phyloP scores from a whole-genome alignment of 768 basidiomycete species.

The Lentinula detonsa region DNA sequence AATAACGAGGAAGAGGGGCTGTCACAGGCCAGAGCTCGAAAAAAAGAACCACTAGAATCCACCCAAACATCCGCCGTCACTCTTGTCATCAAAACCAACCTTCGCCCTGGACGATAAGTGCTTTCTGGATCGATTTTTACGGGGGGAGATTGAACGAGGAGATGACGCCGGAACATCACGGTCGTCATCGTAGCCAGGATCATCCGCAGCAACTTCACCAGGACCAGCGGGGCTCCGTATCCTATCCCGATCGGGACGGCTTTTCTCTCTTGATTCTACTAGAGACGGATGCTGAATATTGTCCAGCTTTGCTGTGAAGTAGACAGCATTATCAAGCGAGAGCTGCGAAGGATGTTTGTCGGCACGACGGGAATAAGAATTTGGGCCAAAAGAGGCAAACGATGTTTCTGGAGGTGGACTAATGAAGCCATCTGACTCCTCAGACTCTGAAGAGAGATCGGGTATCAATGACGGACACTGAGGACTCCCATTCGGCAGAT shows the following conservation, averaged over 20 bases:
- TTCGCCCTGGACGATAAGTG: conserved; percentile 4
- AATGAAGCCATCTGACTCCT: conserved; percentile 10
- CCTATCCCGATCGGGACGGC: not conserved
- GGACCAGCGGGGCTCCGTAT: not conserved
- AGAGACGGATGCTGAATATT: not conserved
- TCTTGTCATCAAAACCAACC: not conserved
- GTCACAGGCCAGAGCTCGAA: not conserved
- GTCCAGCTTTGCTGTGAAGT: not conserved
- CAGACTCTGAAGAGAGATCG: conserved; percentile 8
- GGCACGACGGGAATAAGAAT: not conserved
- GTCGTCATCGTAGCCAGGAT: conserved; percentile 4
- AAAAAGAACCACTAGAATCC: conserved; percentile 7
- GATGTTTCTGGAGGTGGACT: conserved; percentile 7
- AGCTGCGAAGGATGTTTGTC: conserved; percentile 2
- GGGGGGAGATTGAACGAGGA: not conserved
- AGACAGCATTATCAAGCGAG: not conserved
- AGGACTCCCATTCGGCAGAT: not conserved
- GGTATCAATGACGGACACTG: conserved; percentile 5
- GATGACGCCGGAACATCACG: not conserved
- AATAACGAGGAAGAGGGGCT: not conserved
- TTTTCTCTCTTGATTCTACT: not conserved
- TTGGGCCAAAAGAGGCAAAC: not conserved
- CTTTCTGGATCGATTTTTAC: not conserved
- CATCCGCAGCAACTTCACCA: conserved; percentile 4
- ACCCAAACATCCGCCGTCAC: conserved; percentile 10